Evolutionary conservation across 129 eudicot species (phyloP).

Genomic region (Kitagawia praeruptora): DNA sequence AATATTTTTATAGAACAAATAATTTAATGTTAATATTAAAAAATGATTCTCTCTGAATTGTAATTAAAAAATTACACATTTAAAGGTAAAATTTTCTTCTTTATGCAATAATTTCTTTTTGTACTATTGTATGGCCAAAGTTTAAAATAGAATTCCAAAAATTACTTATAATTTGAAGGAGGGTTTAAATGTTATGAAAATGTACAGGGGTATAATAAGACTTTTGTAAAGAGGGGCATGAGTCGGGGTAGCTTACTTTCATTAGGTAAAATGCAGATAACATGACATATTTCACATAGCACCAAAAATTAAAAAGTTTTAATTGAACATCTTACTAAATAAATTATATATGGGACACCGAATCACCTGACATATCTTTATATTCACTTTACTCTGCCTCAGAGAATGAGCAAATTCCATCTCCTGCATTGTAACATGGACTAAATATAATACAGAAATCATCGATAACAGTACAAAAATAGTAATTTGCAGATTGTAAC

Average conservation of each 20-base stretch:
- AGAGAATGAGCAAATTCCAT: slow-evolving; percentile 98
- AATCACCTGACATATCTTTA: slow-evolving; percentile 87
- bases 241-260: neutral
- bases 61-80: neutral
- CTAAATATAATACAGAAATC: neutral
- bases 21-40: no score
- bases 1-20: no score
- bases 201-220: neutral
- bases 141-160: neutral
- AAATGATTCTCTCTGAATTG: neutral
- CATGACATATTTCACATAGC: neutral
- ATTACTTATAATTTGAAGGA: neutral
- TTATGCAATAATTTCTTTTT: neutral
- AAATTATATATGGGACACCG: neutral
- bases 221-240: neutral
- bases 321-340: neutral
- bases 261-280: neutral
- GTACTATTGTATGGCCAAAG: neutral
- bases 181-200: neutral
- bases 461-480: slow-evolving; percentile 4
- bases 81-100: neutral
- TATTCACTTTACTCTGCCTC: slow-evolving; percentile 90
- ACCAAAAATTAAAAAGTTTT: neutral
- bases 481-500: slow-evolving; percentile 13
- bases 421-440: slow-evolving; percentile 41